A percentile compares a stretch with the other conserved stretches of the same genome.
Conservation (phyloP, 257 asterid genomes). For the Ballota nigra region DNA sequence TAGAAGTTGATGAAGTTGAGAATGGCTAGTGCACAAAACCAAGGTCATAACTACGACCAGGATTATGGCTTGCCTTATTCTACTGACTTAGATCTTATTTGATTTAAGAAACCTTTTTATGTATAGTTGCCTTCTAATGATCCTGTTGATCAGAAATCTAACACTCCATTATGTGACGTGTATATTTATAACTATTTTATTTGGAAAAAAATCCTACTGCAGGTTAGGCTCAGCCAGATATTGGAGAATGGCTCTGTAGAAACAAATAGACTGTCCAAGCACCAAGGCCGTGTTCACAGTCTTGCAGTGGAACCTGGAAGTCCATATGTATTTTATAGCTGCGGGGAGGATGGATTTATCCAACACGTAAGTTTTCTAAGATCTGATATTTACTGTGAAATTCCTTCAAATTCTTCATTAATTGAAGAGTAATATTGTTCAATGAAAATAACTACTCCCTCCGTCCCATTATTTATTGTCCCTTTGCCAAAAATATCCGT, state of each 20-base stretch:
- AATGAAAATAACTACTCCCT: too few species aligned
- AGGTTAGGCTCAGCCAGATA: constrained; percentile 74
- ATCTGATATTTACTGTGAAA: neutral
- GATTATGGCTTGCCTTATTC: constrained; percentile 1
- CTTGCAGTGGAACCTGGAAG: constrained; percentile 89
- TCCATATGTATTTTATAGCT: constrained; percentile 72
- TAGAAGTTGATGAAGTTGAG: constrained; percentile 12
- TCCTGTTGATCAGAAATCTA: constrained; percentile 5
- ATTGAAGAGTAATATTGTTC: too few species aligned
- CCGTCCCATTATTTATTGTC: too few species aligned
- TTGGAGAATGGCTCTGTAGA: constrained; percentile 62
- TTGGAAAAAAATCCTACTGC: constrained; percentile 17
- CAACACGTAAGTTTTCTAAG: constrained; percentile 54
- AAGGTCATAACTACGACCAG: neutral
- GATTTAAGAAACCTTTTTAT: neutral
- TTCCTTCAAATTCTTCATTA: constrained; percentile 1
- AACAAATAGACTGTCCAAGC: constrained; percentile 61
- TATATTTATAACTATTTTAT: neutral
- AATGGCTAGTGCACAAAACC: neutral
- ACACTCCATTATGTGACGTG: neutral
- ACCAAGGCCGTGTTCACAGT: constrained; percentile 74
- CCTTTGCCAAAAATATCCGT: too few species aligned
- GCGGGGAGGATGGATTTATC: constrained; percentile 82
- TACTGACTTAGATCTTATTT: constrained; percentile 5
- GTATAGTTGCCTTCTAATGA: constrained; percentile 8